A percentile compares a stretch with the other conserved stretches of the same genome.
phyloP scores from a whole-genome alignment of 371 early-diverging fungal species.

The Mucor sp. region DNA sequence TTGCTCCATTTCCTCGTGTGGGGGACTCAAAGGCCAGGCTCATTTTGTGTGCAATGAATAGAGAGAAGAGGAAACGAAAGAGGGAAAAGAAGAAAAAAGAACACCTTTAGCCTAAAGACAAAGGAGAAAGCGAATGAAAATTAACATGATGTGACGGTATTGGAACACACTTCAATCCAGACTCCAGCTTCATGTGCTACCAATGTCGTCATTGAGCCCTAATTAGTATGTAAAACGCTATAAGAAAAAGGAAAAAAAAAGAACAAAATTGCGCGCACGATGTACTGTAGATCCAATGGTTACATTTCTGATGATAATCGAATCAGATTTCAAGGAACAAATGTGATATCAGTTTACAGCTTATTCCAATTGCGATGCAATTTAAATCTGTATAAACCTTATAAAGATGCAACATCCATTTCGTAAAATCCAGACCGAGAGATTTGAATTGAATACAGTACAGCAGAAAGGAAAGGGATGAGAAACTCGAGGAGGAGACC shows the following conservation, averaged over 20 bases:
- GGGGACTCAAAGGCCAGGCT: conserved; percentile 51
- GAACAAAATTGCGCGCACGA: neutral
- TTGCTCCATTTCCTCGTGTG: conserved; percentile 29
- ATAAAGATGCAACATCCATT: no score
- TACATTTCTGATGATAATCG: no score
- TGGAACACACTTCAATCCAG: neutral
- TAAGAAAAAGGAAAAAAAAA: neutral
- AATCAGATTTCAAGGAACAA: neutral
- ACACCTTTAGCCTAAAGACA: neutral
- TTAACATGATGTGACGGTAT: conserved; percentile 13
- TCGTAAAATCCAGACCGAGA: no score
- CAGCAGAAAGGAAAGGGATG: no score
- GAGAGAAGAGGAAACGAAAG: neutral
- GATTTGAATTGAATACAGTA: no score
- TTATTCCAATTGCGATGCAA: no score
- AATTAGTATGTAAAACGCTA: neutral
- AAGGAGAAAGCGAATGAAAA: conserved; percentile 1
- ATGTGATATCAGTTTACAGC: neutral
- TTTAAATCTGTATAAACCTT: no score
- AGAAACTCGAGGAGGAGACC: no score
- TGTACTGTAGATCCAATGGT: neutral
- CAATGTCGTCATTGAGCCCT: conserved; percentile 13
- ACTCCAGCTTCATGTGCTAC: conserved; percentile 5
- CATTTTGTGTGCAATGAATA: conserved; percentile 15
- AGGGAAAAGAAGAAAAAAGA: conserved; percentile 10